A percentile compares a stretch with the other conserved stretches of the same genome.
Conservation (phyloP, 2,329 filamentous ascomycete species). For the Botryosphaeria dothidea region DNA sequence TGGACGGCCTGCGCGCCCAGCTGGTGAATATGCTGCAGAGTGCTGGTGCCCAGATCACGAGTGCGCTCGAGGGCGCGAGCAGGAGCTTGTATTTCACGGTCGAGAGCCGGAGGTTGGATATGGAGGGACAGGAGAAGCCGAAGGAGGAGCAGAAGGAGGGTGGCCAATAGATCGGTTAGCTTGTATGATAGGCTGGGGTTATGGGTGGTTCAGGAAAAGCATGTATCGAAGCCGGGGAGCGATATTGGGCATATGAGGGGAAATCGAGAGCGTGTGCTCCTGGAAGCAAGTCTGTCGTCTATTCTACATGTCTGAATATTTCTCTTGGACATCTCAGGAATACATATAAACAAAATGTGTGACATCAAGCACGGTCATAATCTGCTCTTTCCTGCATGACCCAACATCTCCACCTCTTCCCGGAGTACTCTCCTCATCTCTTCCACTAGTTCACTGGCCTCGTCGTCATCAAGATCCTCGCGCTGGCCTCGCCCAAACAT, state of each 20-base stretch:
- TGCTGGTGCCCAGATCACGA: conserved; percentile 75
- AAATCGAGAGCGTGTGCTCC: background rate
- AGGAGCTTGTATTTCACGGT: conserved; percentile 86
- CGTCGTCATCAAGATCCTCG: conserved; percentile 75
- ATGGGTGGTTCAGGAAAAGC: background rate
- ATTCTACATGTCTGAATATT: background rate
- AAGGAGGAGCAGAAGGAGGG: conserved; percentile 7
- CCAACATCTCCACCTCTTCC: conserved; percentile 35
- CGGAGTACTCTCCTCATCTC: conserved; percentile 45
- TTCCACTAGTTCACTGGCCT: conserved; percentile 62
- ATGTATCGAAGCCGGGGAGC: background rate
- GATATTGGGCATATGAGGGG: background rate
- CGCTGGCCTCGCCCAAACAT: conserved; percentile 78
- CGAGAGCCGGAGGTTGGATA: conserved; percentile 75
- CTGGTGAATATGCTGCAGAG: conserved; percentile 79
- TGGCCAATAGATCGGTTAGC: background rate
- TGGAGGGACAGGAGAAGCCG: conserved; percentile 69
- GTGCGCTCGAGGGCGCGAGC: conserved; percentile 74
- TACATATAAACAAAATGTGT: background rate
- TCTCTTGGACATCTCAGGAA: background rate
- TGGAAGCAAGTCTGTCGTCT: background rate
- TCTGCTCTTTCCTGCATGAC: background rate
- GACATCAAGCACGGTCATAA: background rate
- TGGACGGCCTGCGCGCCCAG: conserved; percentile 79
- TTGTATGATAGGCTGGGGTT: background rate